Base-by-base conservation (phyloP, 1,139 yeast species). In the Debaryomyces nepalensis region DNA sequence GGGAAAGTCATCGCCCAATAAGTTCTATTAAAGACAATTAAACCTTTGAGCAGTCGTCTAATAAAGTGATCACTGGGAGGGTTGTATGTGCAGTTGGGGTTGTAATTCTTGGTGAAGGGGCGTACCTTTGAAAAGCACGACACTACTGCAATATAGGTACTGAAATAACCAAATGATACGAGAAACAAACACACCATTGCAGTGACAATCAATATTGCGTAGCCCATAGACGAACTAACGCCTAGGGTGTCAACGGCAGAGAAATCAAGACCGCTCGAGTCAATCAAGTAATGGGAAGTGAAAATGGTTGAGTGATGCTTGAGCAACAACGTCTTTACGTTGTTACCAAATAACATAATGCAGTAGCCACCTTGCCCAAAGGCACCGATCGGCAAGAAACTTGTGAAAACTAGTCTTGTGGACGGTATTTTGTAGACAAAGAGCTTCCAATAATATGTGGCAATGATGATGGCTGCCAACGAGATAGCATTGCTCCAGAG, bases 1-100 rank as follows among this genome's bases (percentile, higher is more conserved):
- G 97, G 97, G 82, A 90, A 90, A 48, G 96, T 86, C 73, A 87
- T 79, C 22, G 90, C 82, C 96, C 96, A 89, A 77, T 85, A 87
- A 0, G 82, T 80, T 24, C 37, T 75, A 45, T 75, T 72, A 68
- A 82, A 87, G 36, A 55, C 55, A 21, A 74, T 58, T 11, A 59
- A 51, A 1, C 77, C 74, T 24, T 53, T 48, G 37, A 58, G 55
- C 3, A 30, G 12, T 22, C 44, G 42, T 37, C 45, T 52, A 45
- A 45, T 48, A 2, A 44, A 46, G 5, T 48, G 35, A 38, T 50
- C 52, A n/a, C 54, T 55, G 18, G 50, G 49, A 4, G 50, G 49
- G 12, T 20, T 20, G 31, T 55, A 54, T 12, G 59, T 53, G 43
- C 41, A 55, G 1, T 40, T 40, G 12, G 47, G 48, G 44, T 65